phyloP scores from a whole-genome alignment of 352 stramenopile genomes.

The Phytopythium delawarense region DNA sequence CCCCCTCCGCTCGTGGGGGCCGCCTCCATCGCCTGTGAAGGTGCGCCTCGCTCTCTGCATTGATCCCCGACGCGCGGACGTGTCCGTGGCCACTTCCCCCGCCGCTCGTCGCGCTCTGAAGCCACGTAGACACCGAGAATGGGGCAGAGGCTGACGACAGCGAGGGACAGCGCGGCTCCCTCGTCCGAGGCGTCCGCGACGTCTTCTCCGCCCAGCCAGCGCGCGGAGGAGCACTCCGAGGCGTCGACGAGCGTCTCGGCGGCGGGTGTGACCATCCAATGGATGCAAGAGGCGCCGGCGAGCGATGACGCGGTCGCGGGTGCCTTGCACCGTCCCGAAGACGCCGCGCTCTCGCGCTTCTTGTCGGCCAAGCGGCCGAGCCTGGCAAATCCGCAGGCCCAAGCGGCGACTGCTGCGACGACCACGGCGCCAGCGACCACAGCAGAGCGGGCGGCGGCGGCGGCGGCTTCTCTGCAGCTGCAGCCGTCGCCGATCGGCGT shows the following conservation, averaged over 20 bases:
- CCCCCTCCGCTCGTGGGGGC: background rate
- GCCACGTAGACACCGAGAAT: background rate
- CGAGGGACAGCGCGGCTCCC: background rate
- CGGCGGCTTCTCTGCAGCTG: too few relatives aligned
- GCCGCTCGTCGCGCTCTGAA: background rate
- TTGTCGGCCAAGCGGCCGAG: constrained; percentile 3
- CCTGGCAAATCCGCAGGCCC: background rate
- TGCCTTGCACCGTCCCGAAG: background rate
- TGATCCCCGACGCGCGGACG: background rate
- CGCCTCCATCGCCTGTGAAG: background rate
- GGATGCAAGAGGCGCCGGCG: background rate
- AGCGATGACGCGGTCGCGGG: background rate
- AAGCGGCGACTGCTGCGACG: background rate
- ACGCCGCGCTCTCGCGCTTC: constrained; percentile 7
- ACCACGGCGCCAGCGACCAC: background rate
- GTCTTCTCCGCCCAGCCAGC: background rate
- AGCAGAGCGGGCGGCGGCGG: too few relatives aligned
- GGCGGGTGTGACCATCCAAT: background rate
- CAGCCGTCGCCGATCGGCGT: constrained; percentile 6
- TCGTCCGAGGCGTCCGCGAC: background rate
- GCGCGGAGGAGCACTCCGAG: background rate
- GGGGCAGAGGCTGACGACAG: constrained; percentile 4
- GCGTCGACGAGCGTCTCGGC: background rate
- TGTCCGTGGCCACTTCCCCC: too few relatives aligned
- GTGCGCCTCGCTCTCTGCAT: background rate